These are phyloP conservation scores for Odonthalia washingtoniensis DNA, from an alignment of 31 red algal species.

Conservation along the genomic window DNA sequence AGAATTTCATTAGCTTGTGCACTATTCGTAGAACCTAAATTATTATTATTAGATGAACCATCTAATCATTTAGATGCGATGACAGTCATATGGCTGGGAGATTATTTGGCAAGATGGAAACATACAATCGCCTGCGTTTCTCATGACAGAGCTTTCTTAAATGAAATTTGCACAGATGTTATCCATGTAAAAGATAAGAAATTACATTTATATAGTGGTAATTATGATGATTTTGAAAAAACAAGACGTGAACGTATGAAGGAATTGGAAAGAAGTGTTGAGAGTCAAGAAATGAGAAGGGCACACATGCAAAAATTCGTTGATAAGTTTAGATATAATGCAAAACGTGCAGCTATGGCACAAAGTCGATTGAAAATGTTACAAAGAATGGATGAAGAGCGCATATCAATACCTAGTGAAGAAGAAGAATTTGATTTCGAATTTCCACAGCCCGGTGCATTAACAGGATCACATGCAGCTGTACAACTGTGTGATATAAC, in stretches of 20 bases:
- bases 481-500: slow-evolving; percentile 85
- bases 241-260: slow-evolving; percentile 80
- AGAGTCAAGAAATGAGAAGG: slow-evolving; percentile 82
- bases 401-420: slow-evolving; percentile 83
- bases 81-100: slow-evolving; percentile 92
- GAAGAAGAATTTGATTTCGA: slow-evolving; percentile 85
- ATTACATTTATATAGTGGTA: slow-evolving; percentile 86
- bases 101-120: slow-evolving; percentile 86
- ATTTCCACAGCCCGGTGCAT: slow-evolving; percentile 86
- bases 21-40: slow-evolving; percentile 87
- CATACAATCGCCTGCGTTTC: slow-evolving; percentile 91
- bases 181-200: slow-evolving; percentile 87
- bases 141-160: slow-evolving; percentile 94
- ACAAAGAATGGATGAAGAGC: slow-evolving; percentile 84
- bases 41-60: slow-evolving; percentile 96
- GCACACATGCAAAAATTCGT: slow-evolving; percentile 94
- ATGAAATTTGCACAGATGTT: slow-evolving; percentile 91
- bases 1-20: slow-evolving; percentile 89
- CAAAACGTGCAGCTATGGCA: slow-evolving; percentile 91
- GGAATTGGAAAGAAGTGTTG: slow-evolving; percentile 69
- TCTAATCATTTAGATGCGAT: slow-evolving; percentile 95
- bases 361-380: slow-evolving; percentile 94
- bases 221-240: slow-evolving; percentile 96
- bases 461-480: slow-evolving; percentile 82
- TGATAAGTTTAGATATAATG: slow-evolving; percentile 92